Conservation (phyloP, 2,329 filamentous ascomycete species). For the Fulvia fulva region DNA sequence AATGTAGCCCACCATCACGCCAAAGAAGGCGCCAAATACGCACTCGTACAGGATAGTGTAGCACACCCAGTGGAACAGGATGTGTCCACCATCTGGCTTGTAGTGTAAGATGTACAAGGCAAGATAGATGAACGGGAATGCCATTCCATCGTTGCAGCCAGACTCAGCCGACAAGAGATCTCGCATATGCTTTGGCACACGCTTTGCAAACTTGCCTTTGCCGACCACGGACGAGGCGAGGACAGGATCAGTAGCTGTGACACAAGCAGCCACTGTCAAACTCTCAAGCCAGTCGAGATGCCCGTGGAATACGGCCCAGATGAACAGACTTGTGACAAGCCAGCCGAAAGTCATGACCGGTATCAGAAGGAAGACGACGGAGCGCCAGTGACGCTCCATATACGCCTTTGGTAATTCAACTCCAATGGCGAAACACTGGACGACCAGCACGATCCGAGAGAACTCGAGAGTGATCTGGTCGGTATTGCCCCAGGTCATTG, state of each 20-base stretch:
- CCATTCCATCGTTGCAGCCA: slow-evolving; percentile 99
- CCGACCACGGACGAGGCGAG: slow-evolving; percentile 95
- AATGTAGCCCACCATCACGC: slow-evolving; percentile 81
- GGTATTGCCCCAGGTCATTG: slow-evolving; percentile 70
- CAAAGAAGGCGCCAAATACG: slow-evolving; percentile 84
- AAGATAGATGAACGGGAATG: slow-evolving; percentile 95
- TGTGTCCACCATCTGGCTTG: slow-evolving; percentile 61
- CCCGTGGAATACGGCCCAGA: slow-evolving; percentile 81
- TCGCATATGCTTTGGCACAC: slow-evolving; percentile 94
- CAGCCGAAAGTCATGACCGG: slow-evolving; percentile 98
- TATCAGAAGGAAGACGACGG: slow-evolving; percentile 79
- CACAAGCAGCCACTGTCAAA: slow-evolving; percentile 81
- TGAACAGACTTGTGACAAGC: slow-evolving; percentile 85
- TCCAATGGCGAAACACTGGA: slow-evolving; percentile 88
- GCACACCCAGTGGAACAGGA: slow-evolving; percentile 83
- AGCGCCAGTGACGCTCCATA: slow-evolving; percentile 97
- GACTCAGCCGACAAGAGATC: slow-evolving; percentile 94
- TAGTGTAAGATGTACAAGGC: slow-evolving; percentile 86
- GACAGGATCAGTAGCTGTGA: slow-evolving; percentile 95
- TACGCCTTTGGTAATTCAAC: slow-evolving; percentile 89
- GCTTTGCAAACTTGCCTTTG: slow-evolving; percentile 97
- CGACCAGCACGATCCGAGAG: slow-evolving; percentile 81
- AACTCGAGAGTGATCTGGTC: slow-evolving; percentile 88
- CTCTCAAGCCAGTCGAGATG: slow-evolving; percentile 84
- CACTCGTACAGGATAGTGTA: slow-evolving; percentile 93